A percentile compares a stretch with the other conserved stretches of the same genome.
Evolutionary conservation across 2,329 filamentous ascomycete species (phyloP).

Genomic region (Allantophomopsis cytisporea): DNA sequence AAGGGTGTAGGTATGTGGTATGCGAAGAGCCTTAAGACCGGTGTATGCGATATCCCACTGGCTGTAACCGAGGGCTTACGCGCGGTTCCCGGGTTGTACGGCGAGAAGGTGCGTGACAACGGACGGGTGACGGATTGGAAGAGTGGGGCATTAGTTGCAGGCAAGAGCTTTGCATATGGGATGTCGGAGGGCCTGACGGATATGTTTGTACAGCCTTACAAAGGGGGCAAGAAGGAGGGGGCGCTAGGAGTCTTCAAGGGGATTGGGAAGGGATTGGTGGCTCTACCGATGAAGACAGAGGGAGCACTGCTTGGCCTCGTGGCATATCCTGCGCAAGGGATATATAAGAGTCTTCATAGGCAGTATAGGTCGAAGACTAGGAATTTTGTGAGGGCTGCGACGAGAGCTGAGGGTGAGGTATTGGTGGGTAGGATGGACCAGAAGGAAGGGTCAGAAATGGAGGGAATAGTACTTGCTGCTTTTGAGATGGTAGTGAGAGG

Average conservation of each 20-base stretch:
- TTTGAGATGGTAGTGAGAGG: background rate
- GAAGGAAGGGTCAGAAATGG: background rate
- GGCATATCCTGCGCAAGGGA: conserved; percentile 7
- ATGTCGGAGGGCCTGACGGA: conserved; percentile 5
- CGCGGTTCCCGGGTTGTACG: conserved; percentile 4
- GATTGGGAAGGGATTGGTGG: conserved; percentile 5
- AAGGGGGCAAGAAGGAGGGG: conserved; percentile 6
- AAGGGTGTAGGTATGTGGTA: conserved; percentile 1
- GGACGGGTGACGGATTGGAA: conserved; percentile 65
- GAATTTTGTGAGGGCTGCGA: background rate
- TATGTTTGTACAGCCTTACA: conserved; percentile 6
- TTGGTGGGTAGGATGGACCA: background rate
- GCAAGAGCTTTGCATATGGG: conserved; percentile 15
- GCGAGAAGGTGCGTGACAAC: conserved; percentile 70
- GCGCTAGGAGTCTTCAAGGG: conserved; percentile 4
- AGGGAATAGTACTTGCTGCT: background rate
- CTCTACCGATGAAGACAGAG: conserved; percentile 4
- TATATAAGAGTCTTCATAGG: conserved; percentile 4
- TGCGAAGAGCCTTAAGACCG: conserved; percentile 1
- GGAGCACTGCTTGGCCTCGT: conserved; percentile 4
- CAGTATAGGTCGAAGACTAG: conserved; percentile 2
- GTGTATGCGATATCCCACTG: conserved; percentile 1
- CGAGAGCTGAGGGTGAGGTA: conserved; percentile 3
- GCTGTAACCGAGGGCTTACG: conserved; percentile 7
- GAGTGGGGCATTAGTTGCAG: conserved; percentile 61